phyloP scores from a whole-genome alignment of 169 alveolate genomes.

The Plasmodium yoelii region DNA sequence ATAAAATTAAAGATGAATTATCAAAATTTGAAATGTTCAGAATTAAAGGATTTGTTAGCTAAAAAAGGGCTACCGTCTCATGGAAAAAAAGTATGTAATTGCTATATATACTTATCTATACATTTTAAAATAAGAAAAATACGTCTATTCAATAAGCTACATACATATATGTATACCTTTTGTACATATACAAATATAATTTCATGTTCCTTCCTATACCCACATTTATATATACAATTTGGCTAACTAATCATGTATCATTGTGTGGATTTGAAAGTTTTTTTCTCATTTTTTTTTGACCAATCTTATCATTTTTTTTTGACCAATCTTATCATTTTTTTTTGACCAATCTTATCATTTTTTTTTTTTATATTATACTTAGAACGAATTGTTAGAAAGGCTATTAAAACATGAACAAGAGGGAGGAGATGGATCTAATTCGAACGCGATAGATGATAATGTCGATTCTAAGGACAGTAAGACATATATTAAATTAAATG shows the following conservation, averaged over 20 bases:
- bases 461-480: slow-evolving; percentile 15
- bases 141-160: no score
- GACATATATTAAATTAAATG: slow-evolving; percentile 9
- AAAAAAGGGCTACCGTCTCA: slow-evolving; percentile 76
- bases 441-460: slow-evolving; percentile 24
- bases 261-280: not conserved
- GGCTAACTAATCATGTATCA: not conserved
- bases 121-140: not conserved
- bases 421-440: not conserved
- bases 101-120: not conserved
- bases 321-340: no score
- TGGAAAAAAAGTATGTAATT: slow-evolving; percentile 44
- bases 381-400: slow-evolving; percentile 72
- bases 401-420: slow-evolving; percentile 59
- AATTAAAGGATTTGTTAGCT: slow-evolving; percentile 72
- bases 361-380: not conserved
- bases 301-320: no score
- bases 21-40: slow-evolving; percentile 72
- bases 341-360: not conserved
- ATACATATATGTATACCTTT: not conserved
- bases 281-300: no score
- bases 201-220: not conserved
- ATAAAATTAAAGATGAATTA: slow-evolving; percentile 33
- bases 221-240: not conserved
- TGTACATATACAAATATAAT: not conserved